Percentiles rank a stretch among this genome's conserved stretches.
These are phyloP conservation scores for Saraca asoca DNA, from an alignment of 331 rosid genomes.

Conservation along the genomic window DNA sequence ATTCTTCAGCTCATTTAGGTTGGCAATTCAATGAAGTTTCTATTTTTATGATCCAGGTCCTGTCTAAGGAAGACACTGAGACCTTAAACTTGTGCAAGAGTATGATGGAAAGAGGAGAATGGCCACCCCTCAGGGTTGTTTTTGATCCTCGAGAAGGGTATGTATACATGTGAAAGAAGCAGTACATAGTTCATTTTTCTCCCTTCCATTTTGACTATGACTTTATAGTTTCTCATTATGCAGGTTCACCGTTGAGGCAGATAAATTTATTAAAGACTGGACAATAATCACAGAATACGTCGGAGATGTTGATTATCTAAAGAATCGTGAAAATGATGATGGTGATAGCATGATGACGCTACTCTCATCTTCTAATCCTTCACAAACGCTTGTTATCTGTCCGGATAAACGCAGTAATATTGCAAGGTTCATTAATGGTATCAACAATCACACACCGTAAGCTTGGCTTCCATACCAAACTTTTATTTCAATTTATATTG, in stretches of 20 bases:
- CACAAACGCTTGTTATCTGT: slow-evolving; percentile 76
- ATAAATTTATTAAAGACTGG: slow-evolving; percentile 68
- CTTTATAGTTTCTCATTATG: slow-evolving; percentile 4
- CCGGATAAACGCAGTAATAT: slow-evolving; percentile 85
- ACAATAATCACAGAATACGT: slow-evolving; percentile 89
- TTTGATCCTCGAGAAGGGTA: slow-evolving; percentile 94
- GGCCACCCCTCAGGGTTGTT: slow-evolving; percentile 95
- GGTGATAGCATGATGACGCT: slow-evolving; percentile 99
- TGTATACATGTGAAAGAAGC: slow-evolving; percentile 20
- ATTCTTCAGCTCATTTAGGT: not conserved
- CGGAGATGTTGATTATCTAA: slow-evolving; percentile 89
- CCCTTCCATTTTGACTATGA: not conserved
- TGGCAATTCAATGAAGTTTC: slow-evolving; percentile 1
- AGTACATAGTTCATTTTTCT: not conserved
- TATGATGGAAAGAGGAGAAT: slow-evolving; percentile 90
- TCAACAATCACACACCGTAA: slow-evolving; percentile 82
- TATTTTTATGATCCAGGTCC: slow-evolving; percentile 43
- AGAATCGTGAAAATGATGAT: slow-evolving; percentile 76
- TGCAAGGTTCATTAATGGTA: slow-evolving; percentile 93
- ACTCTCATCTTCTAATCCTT: slow-evolving; percentile 68
- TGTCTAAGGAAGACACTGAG: slow-evolving; percentile 77
- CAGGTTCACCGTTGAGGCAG: slow-evolving; percentile 95
- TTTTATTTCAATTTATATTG: too few species aligned
- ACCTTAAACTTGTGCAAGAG: slow-evolving; percentile 70
- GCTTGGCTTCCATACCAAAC: slow-evolving; percentile 49